These are phyloP conservation scores for Puccinia triticina DNA, from an alignment of 1,284 basidiomycete species.

Conservation along the genomic window DNA sequence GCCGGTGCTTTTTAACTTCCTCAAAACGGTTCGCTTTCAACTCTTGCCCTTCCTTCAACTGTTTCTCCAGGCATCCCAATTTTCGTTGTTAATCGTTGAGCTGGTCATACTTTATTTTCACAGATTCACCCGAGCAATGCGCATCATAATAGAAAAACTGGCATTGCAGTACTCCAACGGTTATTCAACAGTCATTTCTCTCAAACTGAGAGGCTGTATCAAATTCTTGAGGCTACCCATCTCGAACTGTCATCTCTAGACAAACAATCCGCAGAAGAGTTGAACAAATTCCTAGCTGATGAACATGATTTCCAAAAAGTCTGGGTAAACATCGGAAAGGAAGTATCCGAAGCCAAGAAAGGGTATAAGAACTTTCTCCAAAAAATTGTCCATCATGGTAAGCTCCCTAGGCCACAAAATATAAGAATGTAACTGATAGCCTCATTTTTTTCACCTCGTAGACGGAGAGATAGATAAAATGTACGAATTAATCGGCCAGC, in stretches of 20 bases:
- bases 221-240: neutral
- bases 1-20: neutral
- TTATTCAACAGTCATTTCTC: neutral
- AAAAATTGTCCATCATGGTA: conserved; percentile 40
- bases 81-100: neutral
- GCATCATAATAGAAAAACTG: neutral
- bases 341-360: conserved; percentile 21
- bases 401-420: neutral
- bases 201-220: conserved; percentile 3
- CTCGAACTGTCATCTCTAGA: conserved; percentile 14
- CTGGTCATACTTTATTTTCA: neutral
- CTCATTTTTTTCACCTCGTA: neutral
- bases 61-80: neutral
- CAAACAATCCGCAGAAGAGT: neutral
- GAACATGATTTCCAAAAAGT: conserved; percentile 21
- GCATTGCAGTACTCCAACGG: neutral
- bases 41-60: neutral
- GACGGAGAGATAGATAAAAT: conserved; percentile 44
- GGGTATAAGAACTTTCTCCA: conserved; percentile 41
- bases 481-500: conserved; percentile 11
- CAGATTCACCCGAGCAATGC: conserved; percentile 4
- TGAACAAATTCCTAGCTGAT: conserved; percentile 1
- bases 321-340: conserved; percentile 23
- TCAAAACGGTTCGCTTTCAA: conserved; percentile 7
- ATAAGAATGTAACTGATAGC: neutral